These are phyloP conservation scores for Antitrichia curtipendula DNA, from an alignment of 225 moss, liverwort and hornwort genomes.

Conservation along the genomic window DNA sequence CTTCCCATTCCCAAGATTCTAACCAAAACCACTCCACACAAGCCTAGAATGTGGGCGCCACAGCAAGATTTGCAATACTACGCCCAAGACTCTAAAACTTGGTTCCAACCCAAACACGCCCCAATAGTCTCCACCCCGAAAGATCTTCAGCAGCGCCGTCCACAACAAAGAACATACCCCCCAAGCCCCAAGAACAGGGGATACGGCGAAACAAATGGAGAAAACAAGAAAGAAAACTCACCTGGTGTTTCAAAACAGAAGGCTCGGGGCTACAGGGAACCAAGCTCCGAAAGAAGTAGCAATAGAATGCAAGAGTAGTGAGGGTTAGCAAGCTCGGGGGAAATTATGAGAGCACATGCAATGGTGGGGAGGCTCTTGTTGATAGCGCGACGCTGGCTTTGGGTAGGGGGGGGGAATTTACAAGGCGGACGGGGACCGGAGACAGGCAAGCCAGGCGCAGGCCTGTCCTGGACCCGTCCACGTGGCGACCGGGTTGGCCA, in stretches of 20 bases:
- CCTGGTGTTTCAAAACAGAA: neutral
- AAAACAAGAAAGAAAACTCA: neutral
- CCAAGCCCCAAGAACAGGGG: neutral
- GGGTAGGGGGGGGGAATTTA: neutral
- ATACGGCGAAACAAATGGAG: neutral
- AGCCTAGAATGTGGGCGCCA: neutral
- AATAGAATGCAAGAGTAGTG: neutral
- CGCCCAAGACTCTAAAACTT: neutral
- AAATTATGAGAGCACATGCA: neutral
- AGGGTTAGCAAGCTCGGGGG: neutral
- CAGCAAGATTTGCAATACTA: neutral
- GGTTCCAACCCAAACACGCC: neutral
- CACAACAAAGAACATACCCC: neutral
- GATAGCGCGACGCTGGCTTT: neutral
- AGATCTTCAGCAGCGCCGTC: neutral
- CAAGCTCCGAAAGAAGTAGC: neutral
- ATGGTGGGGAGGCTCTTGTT: neutral
- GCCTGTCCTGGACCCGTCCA: neutral
- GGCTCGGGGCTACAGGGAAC: neutral
- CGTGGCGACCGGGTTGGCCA: neutral
- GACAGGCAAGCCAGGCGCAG: neutral
- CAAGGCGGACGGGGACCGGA: neutral
- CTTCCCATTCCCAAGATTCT: neutral
- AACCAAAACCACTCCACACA: neutral
- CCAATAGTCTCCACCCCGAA: no score